Evolutionary conservation across 352 stramenopile species (phyloP), one percentile per base, ranked within the genome.

Genomic region (Thalassiosira hispida): DNA sequence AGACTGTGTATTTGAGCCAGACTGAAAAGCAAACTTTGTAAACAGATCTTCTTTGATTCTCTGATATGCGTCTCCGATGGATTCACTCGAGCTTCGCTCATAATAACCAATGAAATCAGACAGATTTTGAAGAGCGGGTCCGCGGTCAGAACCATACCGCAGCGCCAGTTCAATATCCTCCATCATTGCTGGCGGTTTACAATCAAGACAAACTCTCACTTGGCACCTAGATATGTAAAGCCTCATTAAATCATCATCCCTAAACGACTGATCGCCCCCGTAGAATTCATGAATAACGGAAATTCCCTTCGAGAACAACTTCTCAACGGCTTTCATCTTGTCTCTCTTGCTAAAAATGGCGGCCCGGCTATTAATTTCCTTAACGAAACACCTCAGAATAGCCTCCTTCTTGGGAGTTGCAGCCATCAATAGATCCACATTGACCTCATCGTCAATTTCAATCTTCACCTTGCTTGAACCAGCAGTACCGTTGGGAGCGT

Each of bases 231-330:
- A 49, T 49, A 49, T 49, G 40, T 49, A 49, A 49, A 49, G 40
- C 16, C 20, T 49, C 40, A 49, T 49, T 49, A 49, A 49, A 16
- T 49, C 40, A 49, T 49, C 40, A 49, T 49, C 40, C 40, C 20
- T 49, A 49, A 49, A 22, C 40, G 4, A 8, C 16, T 4, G 9
- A 16, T n/a, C 20, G 40, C 40, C 4, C 40, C 40, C 5, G 20
- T 22, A 49, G 40, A 49, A 49, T 22, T 49, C 40, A n/a, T 49
- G 40, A 8, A 49, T 49, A 49, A 49, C 40, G 9, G 16, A 22
- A 49, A 49, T 49, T 8, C 40, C 40, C 40, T 49, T 49, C 20
- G 40, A 49, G 9, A 49, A n/a, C 40, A 49, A 49, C 40, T 49
- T 49, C 40, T 49, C 40, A n/a, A 16, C 40, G 5, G 40, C 40